Percentiles rank a stretch among this genome's conserved stretches.
These are phyloP conservation scores for Solanum hybrid DNA, from an alignment of 305 asterid species.

Conservation along the genomic window DNA sequence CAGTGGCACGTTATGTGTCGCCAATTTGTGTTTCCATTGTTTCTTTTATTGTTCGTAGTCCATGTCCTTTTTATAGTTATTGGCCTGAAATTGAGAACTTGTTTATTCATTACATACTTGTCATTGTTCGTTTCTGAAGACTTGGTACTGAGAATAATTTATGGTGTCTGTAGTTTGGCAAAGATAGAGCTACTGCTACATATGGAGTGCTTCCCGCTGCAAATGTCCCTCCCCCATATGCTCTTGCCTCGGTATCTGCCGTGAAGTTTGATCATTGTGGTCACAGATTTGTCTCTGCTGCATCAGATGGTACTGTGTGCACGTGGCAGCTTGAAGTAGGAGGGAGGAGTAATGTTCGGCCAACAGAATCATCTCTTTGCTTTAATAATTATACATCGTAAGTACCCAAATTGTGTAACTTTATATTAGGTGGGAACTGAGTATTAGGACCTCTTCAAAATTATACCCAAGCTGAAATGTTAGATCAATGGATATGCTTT, in stretches of 20 bases:
- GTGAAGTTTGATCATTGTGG: conserved; percentile 88
- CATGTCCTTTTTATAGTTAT: background rate
- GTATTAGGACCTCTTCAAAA: background rate
- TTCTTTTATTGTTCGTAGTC: background rate
- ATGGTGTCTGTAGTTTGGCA: conserved; percentile 68
- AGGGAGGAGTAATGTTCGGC: conserved; percentile 82
- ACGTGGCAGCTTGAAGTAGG: conserved; percentile 99
- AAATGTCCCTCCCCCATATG: conserved; percentile 89
- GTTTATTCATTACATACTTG: background rate
- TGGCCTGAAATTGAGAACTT: conserved; percentile 8
- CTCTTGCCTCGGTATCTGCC: conserved; percentile 86
- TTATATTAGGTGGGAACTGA: background rate
- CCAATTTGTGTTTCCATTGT: background rate
- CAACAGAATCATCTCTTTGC: conserved; percentile 87
- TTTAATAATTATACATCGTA: conserved; percentile 89
- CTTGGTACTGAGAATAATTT: conserved; percentile 12
- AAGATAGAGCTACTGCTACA: conserved; percentile 84
- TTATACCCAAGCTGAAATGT: background rate
- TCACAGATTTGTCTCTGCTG: conserved; percentile 88
- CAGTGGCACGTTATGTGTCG: background rate
- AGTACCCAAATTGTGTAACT: conserved; percentile 13
- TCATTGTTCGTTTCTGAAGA: background rate
- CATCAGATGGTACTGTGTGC: conserved; percentile 92
- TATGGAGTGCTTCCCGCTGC: conserved; percentile 98
- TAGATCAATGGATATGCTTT: background rate